Evolutionary conservation across 2,329 filamentous ascomycete species (phyloP).

Genomic region (Monosporascus sp.): DNA sequence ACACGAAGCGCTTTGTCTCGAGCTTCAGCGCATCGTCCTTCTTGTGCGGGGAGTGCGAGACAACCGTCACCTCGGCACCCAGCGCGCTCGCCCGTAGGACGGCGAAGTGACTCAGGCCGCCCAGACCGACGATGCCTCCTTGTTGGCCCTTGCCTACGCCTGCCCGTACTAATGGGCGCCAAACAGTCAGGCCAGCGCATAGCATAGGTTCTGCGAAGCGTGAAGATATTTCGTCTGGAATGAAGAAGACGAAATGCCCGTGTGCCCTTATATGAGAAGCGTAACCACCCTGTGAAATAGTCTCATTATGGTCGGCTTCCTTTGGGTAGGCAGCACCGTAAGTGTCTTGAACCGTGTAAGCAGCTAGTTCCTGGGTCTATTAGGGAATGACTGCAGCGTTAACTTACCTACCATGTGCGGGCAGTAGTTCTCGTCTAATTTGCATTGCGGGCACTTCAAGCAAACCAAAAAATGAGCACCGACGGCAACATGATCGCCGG

Average conservation of each 20-base stretch:
- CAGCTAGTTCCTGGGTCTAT: too few species aligned
- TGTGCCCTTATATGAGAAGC: conserved; percentile 44
- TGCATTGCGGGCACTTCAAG: conserved; percentile 43
- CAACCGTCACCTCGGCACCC: conserved; percentile 60
- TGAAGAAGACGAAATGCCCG: conserved; percentile 55
- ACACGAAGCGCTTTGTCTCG: conserved; percentile 53
- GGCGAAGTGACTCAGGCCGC: conserved; percentile 69
- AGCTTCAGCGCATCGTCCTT: conserved; percentile 54
- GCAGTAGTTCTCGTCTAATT: conserved; percentile 44
- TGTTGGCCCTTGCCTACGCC: conserved; percentile 64
- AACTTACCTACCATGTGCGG: conserved; percentile 35
- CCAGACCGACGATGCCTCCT: conserved; percentile 68
- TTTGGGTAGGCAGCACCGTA: conserved; percentile 54
- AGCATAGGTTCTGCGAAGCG: conserved; percentile 61
- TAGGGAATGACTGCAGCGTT: not conserved
- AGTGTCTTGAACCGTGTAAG: conserved; percentile 34
- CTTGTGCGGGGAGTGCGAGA: conserved; percentile 57
- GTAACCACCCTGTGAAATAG: conserved; percentile 58
- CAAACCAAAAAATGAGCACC: conserved; percentile 58
- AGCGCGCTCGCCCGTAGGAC: conserved; percentile 67
- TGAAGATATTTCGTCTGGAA: conserved; percentile 46
- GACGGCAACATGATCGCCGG: conserved; percentile 61
- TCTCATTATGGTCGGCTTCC: conserved; percentile 50
- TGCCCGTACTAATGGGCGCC: conserved; percentile 62
- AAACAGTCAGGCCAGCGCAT: conserved; percentile 73